These are phyloP conservation scores for Amylocystis lapponica DNA, from an alignment of 768 basidiomycete genomes.

Conservation along the genomic window DNA sequence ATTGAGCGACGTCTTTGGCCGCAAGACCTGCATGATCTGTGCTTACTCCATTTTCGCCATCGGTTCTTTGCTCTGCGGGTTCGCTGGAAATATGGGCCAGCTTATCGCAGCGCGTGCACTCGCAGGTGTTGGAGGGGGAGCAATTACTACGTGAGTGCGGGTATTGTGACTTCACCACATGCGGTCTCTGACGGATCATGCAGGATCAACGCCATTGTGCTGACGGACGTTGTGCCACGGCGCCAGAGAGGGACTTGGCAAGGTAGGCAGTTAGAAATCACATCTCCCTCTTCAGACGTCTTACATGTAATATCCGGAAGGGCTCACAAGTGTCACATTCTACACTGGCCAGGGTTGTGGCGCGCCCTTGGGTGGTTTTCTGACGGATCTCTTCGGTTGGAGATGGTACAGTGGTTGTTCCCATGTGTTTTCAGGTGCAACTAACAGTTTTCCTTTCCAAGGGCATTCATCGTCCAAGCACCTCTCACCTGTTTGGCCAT, in stretches of 20 bases:
- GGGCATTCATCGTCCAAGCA: conserved; percentile 56
- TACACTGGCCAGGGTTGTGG: conserved; percentile 48
- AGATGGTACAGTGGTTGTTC: conserved; percentile 53
- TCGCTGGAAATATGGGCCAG: conserved; percentile 48
- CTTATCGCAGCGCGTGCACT: conserved; percentile 48
- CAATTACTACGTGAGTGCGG: conserved; percentile 47
- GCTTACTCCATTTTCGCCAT: conserved; percentile 49
- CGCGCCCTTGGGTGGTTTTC: conserved; percentile 55
- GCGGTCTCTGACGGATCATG: no score
- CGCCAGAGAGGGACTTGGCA: conserved; percentile 63
- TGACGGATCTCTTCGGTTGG: conserved; percentile 63
- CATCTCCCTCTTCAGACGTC: no score
- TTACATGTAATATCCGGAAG: no score
- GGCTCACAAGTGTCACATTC: not conserved
- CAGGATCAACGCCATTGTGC: conserved; percentile 56
- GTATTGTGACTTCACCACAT: no score
- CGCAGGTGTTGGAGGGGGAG: conserved; percentile 55
- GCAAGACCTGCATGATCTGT: conserved; percentile 51
- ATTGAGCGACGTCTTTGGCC: conserved; percentile 59
- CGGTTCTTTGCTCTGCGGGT: conserved; percentile 47
- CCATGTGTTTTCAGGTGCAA: no score
- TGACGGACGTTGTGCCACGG: conserved; percentile 62
- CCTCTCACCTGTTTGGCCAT: conserved; percentile 55
- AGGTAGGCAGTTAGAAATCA: no score
- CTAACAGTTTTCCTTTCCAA: conserved; percentile 9